These are phyloP conservation scores for Eucalyptus paniculata DNA, from an alignment of 345 rosid species.

Conservation along the genomic window DNA sequence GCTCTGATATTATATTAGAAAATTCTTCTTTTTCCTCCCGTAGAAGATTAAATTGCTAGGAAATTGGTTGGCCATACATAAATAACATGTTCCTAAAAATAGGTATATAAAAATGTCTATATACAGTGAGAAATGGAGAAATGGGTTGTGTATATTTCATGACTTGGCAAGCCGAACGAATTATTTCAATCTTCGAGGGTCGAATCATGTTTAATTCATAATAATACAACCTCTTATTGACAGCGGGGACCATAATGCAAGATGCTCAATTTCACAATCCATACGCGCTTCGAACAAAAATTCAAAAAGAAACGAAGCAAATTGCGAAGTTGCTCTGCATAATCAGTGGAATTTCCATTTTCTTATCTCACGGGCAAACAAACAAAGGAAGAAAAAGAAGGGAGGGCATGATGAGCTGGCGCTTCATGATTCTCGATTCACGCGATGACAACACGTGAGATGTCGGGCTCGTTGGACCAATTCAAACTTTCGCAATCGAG, in stretches of 20 bases:
- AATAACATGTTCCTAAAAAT: not conserved
- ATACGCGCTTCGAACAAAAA: not conserved
- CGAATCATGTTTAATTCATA: not conserved
- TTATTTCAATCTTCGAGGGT: not conserved
- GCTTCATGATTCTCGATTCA: not conserved
- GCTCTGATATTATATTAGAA: too few species aligned
- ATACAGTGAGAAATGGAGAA: not conserved
- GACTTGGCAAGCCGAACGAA: not conserved
- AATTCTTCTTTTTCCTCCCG: not conserved
- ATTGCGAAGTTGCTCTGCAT: not conserved
- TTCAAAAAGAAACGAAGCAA: not conserved
- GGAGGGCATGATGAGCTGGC: not conserved
- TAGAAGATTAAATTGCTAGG: too few species aligned
- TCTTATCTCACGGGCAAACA: not conserved
- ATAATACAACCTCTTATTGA: not conserved
- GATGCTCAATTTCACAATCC: not conserved
- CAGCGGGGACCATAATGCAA: not conserved
- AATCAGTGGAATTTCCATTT: not conserved
- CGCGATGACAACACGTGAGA: not conserved
- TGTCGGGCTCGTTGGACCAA: not conserved
- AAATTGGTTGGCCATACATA: not conserved
- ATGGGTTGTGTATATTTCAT: not conserved
- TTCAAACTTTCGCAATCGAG: not conserved
- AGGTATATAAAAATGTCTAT: not conserved
- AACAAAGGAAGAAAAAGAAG: not conserved